Evolutionary conservation across 306 rosid species (phyloP).

Genomic region (Casuarina equisetifolia): DNA sequence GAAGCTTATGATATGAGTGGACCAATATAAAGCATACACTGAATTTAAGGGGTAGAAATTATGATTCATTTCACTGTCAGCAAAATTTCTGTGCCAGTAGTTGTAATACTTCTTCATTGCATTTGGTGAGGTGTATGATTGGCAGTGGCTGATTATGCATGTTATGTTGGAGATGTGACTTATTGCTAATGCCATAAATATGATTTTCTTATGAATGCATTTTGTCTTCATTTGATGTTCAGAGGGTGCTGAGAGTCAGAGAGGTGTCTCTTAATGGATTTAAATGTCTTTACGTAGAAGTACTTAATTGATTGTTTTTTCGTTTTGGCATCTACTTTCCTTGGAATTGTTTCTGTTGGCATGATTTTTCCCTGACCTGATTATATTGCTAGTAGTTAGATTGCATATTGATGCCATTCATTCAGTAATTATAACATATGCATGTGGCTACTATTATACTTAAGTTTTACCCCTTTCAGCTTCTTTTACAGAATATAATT

Average conservation of each 20-base stretch:
- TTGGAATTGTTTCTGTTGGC: background rate
- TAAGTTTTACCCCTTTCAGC: background rate
- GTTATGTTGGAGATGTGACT: background rate
- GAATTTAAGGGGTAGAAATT: background rate
- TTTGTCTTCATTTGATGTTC: background rate
- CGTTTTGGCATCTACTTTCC: background rate
- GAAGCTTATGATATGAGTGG: background rate
- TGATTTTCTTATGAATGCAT: background rate
- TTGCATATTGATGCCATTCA: background rate
- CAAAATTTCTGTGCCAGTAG: background rate
- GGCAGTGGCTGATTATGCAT: background rate
- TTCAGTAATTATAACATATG: background rate
- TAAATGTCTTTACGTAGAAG: background rate
- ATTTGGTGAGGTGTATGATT: background rate
- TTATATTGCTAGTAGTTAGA: background rate
- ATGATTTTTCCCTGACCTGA: background rate
- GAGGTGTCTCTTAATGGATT: background rate
- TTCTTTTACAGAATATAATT: background rate
- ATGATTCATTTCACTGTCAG: background rate
- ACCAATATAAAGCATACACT: background rate
- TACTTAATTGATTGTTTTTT: background rate
- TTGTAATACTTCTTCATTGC: background rate
- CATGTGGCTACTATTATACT: background rate
- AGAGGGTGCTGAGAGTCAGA: background rate
- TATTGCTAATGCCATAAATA: background rate